A percentile compares a stretch with the other conserved stretches of the same genome.
These are phyloP conservation scores for Sordariomycetes sp. DNA, from an alignment of 2,329 filamentous ascomycete species.

Conservation along the genomic window DNA sequence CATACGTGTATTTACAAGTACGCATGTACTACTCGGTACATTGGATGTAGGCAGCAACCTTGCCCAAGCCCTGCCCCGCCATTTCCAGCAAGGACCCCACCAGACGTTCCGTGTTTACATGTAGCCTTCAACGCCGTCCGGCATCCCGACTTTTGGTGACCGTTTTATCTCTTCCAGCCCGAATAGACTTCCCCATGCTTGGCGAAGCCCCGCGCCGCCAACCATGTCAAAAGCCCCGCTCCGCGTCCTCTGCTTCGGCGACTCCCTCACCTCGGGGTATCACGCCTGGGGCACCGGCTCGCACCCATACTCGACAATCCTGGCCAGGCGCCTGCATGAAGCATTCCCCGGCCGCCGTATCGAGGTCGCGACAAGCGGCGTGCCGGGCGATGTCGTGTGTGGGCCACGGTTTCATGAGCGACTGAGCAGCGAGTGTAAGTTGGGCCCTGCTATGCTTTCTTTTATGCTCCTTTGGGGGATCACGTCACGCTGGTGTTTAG, in stretches of 20 bases:
- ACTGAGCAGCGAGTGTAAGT: slow-evolving; percentile 24
- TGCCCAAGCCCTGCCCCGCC: too few species aligned
- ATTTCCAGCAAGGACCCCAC: too few species aligned
- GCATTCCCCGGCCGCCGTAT: slow-evolving; percentile 32
- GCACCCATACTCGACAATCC: slow-evolving; percentile 42
- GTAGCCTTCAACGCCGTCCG: background rate
- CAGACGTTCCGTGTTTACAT: too few species aligned
- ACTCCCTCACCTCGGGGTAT: slow-evolving; percentile 53
- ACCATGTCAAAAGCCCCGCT: slow-evolving; percentile 17
- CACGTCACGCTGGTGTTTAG: background rate
- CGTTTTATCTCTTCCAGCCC: too few species aligned
- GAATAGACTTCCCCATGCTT: background rate
- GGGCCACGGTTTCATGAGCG: slow-evolving; percentile 18
- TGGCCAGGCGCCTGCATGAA: slow-evolving; percentile 33
- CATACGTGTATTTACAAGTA: too few species aligned
- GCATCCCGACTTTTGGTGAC: background rate
- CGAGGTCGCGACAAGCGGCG: slow-evolving; percentile 31
- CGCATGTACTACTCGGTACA: too few species aligned
- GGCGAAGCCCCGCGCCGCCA: background rate
- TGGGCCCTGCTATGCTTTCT: background rate
- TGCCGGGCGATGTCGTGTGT: slow-evolving; percentile 38
- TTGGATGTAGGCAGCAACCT: background rate
- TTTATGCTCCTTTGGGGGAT: background rate
- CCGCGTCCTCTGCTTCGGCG: slow-evolving; percentile 52
- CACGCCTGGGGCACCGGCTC: slow-evolving; percentile 25